Percentiles rank a stretch among this genome's conserved stretches.
Conservation (phyloP, 73 alveolate genomes). For the Strombidium stylifer region DNA sequence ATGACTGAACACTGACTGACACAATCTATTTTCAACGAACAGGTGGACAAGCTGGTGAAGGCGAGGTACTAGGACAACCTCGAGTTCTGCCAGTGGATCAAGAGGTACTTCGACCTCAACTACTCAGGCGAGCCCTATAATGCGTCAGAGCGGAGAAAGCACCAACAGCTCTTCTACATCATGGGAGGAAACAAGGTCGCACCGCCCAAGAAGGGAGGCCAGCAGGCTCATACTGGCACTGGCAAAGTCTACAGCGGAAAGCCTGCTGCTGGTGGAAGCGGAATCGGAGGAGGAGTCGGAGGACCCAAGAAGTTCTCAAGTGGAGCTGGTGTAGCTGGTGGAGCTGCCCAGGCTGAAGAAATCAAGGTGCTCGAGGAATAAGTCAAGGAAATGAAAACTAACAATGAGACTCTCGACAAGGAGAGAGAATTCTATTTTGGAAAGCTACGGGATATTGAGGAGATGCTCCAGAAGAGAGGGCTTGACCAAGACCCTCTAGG, state of each 20-base stretch:
- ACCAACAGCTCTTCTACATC: slow-evolving; percentile 61
- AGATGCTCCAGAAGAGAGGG: slow-evolving; percentile 64
- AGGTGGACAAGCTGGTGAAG: slow-evolving; percentile 69
- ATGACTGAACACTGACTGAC: too few species aligned
- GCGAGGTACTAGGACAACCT: slow-evolving; percentile 91
- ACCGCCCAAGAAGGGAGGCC: slow-evolving; percentile 39
- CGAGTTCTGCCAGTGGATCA: slow-evolving; percentile 94
- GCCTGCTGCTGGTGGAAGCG: slow-evolving; percentile 1
- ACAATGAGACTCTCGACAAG: slow-evolving; percentile 84
- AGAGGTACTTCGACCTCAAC: slow-evolving; percentile 78
- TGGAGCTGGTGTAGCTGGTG: slow-evolving; percentile 58
- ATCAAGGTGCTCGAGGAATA: slow-evolving; percentile 60
- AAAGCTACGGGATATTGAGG: slow-evolving; percentile 92
- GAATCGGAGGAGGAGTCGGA: slow-evolving; percentile 62
- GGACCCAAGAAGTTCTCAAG: slow-evolving; percentile 58
- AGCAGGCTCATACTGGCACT: slow-evolving; percentile 26
- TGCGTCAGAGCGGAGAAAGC: slow-evolving; percentile 86
- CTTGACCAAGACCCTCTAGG: neutral
- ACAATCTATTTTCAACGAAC: too few species aligned
- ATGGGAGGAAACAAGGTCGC: slow-evolving; percentile 45
- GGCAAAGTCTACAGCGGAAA: slow-evolving; percentile 21
- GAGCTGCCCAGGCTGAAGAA: slow-evolving; percentile 28
- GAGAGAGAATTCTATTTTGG: slow-evolving; percentile 94
- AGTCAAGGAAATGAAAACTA: slow-evolving; percentile 68
- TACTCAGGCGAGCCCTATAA: slow-evolving; percentile 78